A percentile compares a stretch with the other conserved stretches of the same genome.
phyloP scores from a whole-genome alignment of 2,329 filamentous ascomycete species.

The Drechslera avenae region DNA sequence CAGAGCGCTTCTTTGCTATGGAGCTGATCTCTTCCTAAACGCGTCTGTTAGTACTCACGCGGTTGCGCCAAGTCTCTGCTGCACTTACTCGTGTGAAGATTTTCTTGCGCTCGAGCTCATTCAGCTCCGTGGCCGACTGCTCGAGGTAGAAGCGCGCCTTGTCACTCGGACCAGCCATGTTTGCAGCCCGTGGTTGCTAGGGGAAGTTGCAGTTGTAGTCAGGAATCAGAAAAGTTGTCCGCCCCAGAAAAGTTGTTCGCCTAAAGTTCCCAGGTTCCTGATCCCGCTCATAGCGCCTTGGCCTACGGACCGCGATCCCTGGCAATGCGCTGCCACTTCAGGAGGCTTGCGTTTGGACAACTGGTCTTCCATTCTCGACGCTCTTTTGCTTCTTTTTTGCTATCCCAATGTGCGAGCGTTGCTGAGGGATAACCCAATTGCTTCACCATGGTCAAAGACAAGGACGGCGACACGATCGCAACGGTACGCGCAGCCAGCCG shows the following conservation, averaged over 20 bases:
- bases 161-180: constrained; percentile 83
- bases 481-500: constrained; percentile 52
- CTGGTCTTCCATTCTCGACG: constrained; percentile 26
- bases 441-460: constrained; percentile 62
- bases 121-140: constrained; percentile 87
- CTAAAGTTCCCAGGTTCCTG: constrained; percentile 11
- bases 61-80: background rate
- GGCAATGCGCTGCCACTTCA: constrained; percentile 28
- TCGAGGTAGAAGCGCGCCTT: constrained; percentile 96
- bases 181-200: constrained; percentile 22
- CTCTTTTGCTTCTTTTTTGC: constrained; percentile 36
- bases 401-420: constrained; percentile 22
- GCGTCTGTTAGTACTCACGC: constrained; percentile 9
- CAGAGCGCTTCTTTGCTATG: constrained; percentile 87
- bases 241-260: constrained; percentile 21
- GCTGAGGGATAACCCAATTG: constrained; percentile 6
- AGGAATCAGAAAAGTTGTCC: constrained; percentile 27
- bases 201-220: constrained; percentile 17
- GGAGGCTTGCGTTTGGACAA: constrained; percentile 32
- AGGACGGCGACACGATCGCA: constrained; percentile 66
- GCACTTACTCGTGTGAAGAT: constrained; percentile 76
- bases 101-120: constrained; percentile 88
- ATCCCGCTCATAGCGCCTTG: constrained; percentile 29
- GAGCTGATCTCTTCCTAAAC: constrained; percentile 81
- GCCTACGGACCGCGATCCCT: constrained; percentile 28